phyloP scores from a whole-genome alignment of 2,329 filamentous ascomycete genomes.

The Sarocladium strictum region DNA sequence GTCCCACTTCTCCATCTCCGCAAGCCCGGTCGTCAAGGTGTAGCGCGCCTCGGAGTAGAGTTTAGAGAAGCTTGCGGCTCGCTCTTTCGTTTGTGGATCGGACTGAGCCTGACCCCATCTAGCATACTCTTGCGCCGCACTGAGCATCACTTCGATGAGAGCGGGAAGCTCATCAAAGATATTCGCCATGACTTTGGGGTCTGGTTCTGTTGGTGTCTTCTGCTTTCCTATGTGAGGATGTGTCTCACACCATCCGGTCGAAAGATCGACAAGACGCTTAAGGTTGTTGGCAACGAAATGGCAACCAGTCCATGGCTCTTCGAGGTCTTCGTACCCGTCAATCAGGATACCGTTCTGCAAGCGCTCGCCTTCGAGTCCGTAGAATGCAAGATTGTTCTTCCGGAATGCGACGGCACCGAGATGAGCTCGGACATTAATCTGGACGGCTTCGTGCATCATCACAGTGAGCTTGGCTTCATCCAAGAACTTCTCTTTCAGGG shows the following conservation, averaged over 20 bases:
- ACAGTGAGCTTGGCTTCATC: constrained; percentile 37
- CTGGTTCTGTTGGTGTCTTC: constrained; percentile 27
- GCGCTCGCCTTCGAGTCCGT: constrained; percentile 65
- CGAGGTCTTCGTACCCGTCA: constrained; percentile 61
- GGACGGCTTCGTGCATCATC: constrained; percentile 61
- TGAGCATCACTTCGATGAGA: constrained; percentile 50
- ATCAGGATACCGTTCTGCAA: constrained; percentile 59
- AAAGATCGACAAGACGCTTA: constrained; percentile 54
- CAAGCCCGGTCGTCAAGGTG: constrained; percentile 46
- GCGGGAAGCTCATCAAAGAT: constrained; percentile 43
- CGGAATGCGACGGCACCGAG: constrained; percentile 64
- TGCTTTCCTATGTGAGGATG: constrained; percentile 6
- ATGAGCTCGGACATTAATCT: constrained; percentile 54
- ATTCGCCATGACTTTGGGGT: constrained; percentile 34
- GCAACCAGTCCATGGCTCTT: constrained; percentile 82
- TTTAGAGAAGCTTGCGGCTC: constrained; percentile 29
- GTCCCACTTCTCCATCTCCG: constrained; percentile 50
- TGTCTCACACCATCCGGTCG: constrained; percentile 46
- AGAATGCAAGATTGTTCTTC: constrained; percentile 59
- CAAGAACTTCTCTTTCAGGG: constrained; percentile 41
- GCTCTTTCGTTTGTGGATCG: not conserved
- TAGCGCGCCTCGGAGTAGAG: constrained; percentile 45
- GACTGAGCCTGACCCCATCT: constrained; percentile 43
- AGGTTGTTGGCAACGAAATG: constrained; percentile 54
- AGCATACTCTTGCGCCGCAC: constrained; percentile 46